Conservation (phyloP, 345 rosid species). For the Lumnitzera racemosa region DNA sequence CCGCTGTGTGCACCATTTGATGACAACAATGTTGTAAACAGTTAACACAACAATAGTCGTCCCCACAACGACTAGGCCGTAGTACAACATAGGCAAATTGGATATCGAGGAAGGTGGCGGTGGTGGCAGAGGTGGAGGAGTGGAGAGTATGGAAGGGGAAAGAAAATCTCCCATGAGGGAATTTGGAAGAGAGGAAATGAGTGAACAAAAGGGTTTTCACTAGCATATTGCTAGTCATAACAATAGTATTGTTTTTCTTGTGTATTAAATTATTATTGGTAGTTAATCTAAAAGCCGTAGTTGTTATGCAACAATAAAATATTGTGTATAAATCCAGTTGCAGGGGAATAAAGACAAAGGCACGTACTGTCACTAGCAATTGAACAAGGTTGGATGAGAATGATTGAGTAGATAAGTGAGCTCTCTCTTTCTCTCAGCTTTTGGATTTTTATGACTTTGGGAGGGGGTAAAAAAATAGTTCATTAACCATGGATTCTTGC, state of each 20-base stretch:
- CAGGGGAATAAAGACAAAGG: constrained; percentile 12
- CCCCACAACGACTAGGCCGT: constrained; percentile 32
- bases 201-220: background rate
- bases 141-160: background rate
- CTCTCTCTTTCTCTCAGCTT: too few relatives aligned
- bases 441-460: too few relatives aligned
- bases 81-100: constrained; percentile 37
- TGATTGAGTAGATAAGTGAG: background rate
- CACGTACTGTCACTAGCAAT: constrained; percentile 5
- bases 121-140: background rate
- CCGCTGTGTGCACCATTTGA: constrained; percentile 27
- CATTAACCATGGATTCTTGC: too few relatives aligned
- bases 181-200: background rate
- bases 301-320: constrained; percentile 5
- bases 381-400: background rate
- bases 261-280: background rate
- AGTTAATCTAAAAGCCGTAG: constrained; percentile 24
- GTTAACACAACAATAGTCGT: constrained; percentile 21
- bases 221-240: background rate
- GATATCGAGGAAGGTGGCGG: constrained; percentile 13
- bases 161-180: constrained; percentile 15
- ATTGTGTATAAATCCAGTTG: background rate
- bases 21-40: constrained; percentile 25
- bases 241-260: background rate
- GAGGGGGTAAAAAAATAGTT: too few relatives aligned